Percentiles rank a stretch among this genome's conserved stretches.
Evolutionary conservation across 2,329 filamentous ascomycete genomes (phyloP).

Genomic region (Nemania serpens): DNA sequence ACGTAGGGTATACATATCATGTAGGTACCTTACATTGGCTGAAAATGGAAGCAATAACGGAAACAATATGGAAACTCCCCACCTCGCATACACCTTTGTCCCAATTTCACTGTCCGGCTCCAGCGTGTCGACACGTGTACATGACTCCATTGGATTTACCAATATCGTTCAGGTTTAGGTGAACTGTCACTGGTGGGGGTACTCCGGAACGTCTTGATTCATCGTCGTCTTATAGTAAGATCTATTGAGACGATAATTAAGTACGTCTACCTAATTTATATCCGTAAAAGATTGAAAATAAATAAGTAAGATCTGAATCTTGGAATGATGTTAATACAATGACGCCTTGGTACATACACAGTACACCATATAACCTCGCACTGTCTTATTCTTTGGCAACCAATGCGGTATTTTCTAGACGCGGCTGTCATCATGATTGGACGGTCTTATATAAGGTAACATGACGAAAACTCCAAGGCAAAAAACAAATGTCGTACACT

Average conservation of each 20-base stretch:
- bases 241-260: no score
- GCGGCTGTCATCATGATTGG: background rate
- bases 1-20: background rate
- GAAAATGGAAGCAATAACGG: slow-evolving; percentile 1
- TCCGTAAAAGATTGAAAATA: no score
- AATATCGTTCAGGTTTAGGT: background rate
- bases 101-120: slow-evolving; percentile 6
- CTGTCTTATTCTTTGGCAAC: no score
- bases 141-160: background rate
- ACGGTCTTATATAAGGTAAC: no score
- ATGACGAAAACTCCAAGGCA: no score
- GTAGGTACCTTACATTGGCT: slow-evolving; percentile 1
- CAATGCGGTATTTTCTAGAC: background rate
- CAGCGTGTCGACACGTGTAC: slow-evolving; percentile 24
- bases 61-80: background rate
- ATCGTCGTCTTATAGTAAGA: background rate
- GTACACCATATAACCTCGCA: no score
- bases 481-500: background rate
- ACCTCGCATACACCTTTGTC: slow-evolving; percentile 3
- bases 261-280: no score
- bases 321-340: no score
- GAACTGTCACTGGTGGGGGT: slow-evolving; percentile 11
- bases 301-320: no score
- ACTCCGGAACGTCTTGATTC: background rate
- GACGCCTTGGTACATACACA: no score